Base-by-base conservation (phyloP, 345 rosid genomes). In the Citrus inodora region DNA sequence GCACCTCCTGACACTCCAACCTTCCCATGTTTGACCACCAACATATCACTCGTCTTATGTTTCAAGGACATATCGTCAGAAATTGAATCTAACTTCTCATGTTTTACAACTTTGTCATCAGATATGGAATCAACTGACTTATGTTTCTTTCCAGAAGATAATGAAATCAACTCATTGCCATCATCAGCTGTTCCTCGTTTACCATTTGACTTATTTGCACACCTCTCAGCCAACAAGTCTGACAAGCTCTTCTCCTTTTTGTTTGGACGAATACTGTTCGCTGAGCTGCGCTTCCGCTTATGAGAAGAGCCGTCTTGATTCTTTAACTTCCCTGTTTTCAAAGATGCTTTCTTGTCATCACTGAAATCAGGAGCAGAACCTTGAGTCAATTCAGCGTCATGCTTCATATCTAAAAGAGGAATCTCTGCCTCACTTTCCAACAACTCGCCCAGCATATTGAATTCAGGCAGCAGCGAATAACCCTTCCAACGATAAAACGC, bases 401-500 rank as follows among this genome's bases (percentile, higher is more conserved):
- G 62, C 76, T 63, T 74, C 46, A 62, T 76, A 67, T 67, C 81
- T 40, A 68, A 62, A 59, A 46, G 76, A 65, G 85, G 78, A 73
- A 83, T 73, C 61, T 89, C 89, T 25, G 82, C 88, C 67, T 86
- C 88, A 60, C 82, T 77, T 83, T 89, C 91, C 70, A 81, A 75
- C 79, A 85, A 77, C 27, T 87, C 88, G 35, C 75, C 78, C 53
- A 89, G 83, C 30, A 82, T 55, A 83, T 79, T 85, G 73, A 90
- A 82, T 84, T 85, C 88, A 2, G 95, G 95, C 67, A 93, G 87
- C 30, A 80, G 80, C 27, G 81, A 48, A 75, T 80, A 87, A 60
- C 95, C 95, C 84, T 88, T 95, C 94, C 91, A 92, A 33, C 82
- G 88, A 81, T 76, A 76, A 80, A 90, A 91, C 67, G 95, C 92